Base-by-base conservation (phyloP, 495 filamentous ascomycete genomes). In the Tuber umbilicatum region DNA sequence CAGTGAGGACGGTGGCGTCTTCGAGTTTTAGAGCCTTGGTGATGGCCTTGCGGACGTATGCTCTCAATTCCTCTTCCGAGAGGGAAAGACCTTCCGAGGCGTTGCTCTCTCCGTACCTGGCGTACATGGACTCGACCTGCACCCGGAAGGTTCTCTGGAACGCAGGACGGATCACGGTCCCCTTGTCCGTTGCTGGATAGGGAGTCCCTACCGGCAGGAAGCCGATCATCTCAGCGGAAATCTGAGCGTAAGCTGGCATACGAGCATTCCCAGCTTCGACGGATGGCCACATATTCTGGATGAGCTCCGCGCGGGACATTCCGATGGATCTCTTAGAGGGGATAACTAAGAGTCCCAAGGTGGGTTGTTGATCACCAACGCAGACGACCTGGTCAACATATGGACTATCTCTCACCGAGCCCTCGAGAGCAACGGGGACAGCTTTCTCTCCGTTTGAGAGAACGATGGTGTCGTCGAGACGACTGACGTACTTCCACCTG, bases 371-470 rank as follows among this genome's bases (percentile, higher is more conserved):
- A 35, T 47, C 42, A 17, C 80, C 80, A 42, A 80, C 81, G 7
- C 71, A 74, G 2, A 78, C 47, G 23, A 69, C 76, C 41, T 76
- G 47, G 21, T 47, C 55, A 23, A 79, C 75, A 16, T 68, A 73
- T 38, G 67, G 64, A 16, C 86, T 86, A 60, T 86, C 86, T 69
- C 83, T 82, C 27, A 85, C 76, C 41, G 80, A 81, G 21, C 81
- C 74, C 23, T 86, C 83, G 38, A 89, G 70, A 2, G 84, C 79
- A n/a, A 83, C 81, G 55, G 89, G 80, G 39, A 74, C 81, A 4
- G 80, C 82, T 82, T 89, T 86, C 50, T 90, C 87, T 64, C 84
- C 84, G 27, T 86, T 84, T n/a, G 87, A 85, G 73, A 87, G 86
- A 2, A 88, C 87, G 76, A 90, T 86, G 21, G 83, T 81, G 39